Base-by-base conservation (phyloP, 78 protist species). In the Paratrimastix pyriformis region DNA sequence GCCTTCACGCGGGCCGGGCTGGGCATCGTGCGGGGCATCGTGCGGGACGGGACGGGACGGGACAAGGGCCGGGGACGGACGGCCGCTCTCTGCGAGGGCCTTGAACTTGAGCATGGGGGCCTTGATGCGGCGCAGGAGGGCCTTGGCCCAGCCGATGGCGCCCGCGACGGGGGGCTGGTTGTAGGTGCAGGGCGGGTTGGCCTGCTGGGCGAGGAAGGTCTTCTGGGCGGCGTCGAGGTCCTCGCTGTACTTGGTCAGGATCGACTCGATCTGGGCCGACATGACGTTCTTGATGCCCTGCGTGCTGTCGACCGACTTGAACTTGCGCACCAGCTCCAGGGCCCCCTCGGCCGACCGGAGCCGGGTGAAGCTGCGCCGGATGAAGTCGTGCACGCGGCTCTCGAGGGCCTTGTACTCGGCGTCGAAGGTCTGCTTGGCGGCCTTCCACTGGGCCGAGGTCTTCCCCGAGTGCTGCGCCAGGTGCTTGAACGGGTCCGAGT, bases 121-220 rank as follows among this genome's bases (percentile, higher is more conserved):
- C 57, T 86, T 86, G 64, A 92, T 46, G 40, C 83, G 60, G 29
- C 77, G 68, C 52, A 82, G 87, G 48, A 92, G 80, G 15, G 79
- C 42, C 5, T 76, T 50, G 29, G 85, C 74, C 92, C 92, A 92
- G 45, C 66, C n/a, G 69, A 92, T 83, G 24, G 87, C 75, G 13
- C 93, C 94, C 18, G 94, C 86, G 15, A 87, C 66, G 2, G 92
- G 91, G 21, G 97, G 92, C 72, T 81, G 83, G 74, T 84, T 83
- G 64, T 72, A 64, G 2, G 81, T 9, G n/a, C 52, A 32, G 11
- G 97, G 97, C 32, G 97, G 97, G 32, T 33, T 30, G 2, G 69
- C 72, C 59, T 43, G 3, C 39, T 77, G 9, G 26, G 0, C 7
- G 21, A 43, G 1, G 74, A 91, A 91, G 44, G 80, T 65, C 42